phyloP scores from a whole-genome alignment of 371 early-diverging fungal genomes.

The Saksenaea oblongispora region DNA sequence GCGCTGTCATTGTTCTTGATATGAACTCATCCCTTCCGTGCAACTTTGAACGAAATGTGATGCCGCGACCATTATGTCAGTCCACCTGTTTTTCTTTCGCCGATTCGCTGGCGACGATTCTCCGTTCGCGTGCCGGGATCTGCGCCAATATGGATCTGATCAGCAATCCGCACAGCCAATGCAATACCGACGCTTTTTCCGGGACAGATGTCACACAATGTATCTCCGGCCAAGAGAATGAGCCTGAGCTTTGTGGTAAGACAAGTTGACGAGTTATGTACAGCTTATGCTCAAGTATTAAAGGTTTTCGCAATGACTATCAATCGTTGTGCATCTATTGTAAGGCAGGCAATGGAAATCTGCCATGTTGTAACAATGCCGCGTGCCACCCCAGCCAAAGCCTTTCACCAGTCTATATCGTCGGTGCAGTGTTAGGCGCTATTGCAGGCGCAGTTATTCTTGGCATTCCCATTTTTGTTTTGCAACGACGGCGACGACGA shows the following conservation, averaged over 20 bases:
- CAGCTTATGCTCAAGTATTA: background rate
- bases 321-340: conserved; percentile 28
- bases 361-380: background rate
- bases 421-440: background rate
- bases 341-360: background rate
- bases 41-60: conserved; percentile 17
- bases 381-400: background rate
- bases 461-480: background rate
- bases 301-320: conserved; percentile 26
- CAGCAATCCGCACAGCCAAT: conserved; percentile 14
- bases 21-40: conserved; percentile 13
- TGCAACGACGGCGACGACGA: background rate
- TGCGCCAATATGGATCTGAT: conserved; percentile 10
- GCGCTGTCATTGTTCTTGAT: background rate
- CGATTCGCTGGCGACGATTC: conserved; percentile 13
- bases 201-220: background rate
- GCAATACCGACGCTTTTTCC: conserved; percentile 28
- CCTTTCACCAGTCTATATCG: background rate
- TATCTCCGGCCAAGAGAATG: background rate
- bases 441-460: background rate
- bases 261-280: background rate
- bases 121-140: conserved; percentile 9
- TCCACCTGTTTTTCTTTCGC: conserved; percentile 12
- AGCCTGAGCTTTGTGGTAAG: conserved; percentile 3
- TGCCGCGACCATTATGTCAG: conserved; percentile 16